These are phyloP conservation scores for Skeletonema tropicum DNA, from an alignment of 108 stramenopile species.

Conservation along the genomic window DNA sequence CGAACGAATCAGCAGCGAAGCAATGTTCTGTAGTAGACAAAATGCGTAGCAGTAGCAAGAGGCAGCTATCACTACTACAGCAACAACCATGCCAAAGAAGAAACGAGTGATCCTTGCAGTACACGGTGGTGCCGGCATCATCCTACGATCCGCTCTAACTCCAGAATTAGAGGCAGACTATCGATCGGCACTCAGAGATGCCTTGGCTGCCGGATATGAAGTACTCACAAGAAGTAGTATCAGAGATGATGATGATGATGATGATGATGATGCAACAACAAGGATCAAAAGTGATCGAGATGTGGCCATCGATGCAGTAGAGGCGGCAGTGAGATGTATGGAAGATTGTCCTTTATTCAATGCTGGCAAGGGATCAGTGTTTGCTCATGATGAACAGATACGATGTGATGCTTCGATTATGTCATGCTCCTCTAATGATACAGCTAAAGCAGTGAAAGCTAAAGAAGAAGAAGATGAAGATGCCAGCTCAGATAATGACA, in stretches of 20 bases:
- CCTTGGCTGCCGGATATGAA: conserved; percentile 17
- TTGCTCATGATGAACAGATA: conserved; percentile 28
- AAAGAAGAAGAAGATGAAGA: neutral
- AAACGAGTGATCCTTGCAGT: conserved; percentile 36
- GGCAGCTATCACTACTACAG: no score
- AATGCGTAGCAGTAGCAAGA: no score
- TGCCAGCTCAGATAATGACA: neutral
- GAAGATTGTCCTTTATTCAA: conserved; percentile 43
- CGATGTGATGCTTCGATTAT: conserved; percentile 45
- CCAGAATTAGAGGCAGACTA: conserved; percentile 25
- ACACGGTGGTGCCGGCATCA: conserved; percentile 46
- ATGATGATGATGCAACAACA: no score
- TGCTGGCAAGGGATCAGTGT: conserved; percentile 39
- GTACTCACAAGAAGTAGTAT: neutral
- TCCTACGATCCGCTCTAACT: conserved; percentile 27
- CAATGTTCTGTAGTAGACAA: no score
- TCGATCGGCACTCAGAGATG: conserved; percentile 30
- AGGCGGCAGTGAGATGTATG: conserved; percentile 34
- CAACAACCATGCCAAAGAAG: neutral
- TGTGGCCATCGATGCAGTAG: conserved; percentile 30
- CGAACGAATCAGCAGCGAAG: no score
- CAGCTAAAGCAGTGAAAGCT: neutral
- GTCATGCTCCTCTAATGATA: conserved; percentile 18
- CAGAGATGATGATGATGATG: neutral
- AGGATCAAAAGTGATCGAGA: neutral